A percentile compares a stretch with the other conserved stretches of the same genome.
phyloP scores from a whole-genome alignment of 1,284 basidiomycete genomes.

The Moniliophthora roreri region DNA sequence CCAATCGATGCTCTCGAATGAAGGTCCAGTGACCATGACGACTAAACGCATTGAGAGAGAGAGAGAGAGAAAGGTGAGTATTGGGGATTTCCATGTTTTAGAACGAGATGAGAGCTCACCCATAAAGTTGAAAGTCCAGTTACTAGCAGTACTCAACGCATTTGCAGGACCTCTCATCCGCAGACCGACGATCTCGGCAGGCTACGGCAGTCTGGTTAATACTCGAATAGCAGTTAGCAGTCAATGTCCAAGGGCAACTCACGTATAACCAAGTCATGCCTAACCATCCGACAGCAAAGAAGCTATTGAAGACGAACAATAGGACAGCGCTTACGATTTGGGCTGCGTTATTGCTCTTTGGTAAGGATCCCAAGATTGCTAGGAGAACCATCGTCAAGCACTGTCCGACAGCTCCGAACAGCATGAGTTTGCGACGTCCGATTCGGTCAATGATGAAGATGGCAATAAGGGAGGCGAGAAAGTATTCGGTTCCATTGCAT shows the following conservation, averaged over 20 bases:
- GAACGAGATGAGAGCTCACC: constrained; percentile 24
- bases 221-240: background rate
- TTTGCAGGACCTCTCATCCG: constrained; percentile 68
- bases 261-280: constrained; percentile 73
- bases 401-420: constrained; percentile 59
- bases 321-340: constrained; percentile 58
- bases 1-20: constrained; percentile 64
- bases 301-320: constrained; percentile 65
- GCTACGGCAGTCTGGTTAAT: constrained; percentile 30
- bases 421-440: constrained; percentile 63
- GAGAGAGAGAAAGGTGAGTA: background rate
- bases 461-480: constrained; percentile 57
- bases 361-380: constrained; percentile 49
- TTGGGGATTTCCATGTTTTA: background rate
- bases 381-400: constrained; percentile 61
- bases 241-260: constrained; percentile 22
- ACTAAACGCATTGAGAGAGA: too few species aligned
- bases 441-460: constrained; percentile 55
- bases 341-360: constrained; percentile 38
- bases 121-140: constrained; percentile 68
- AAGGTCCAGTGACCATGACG: constrained; percentile 64
- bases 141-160: constrained; percentile 56
- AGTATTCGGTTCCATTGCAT: constrained; percentile 71
- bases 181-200: constrained; percentile 65
- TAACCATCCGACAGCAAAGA: constrained; percentile 68